Evolutionary conservation across 2,329 filamentous ascomycete genomes (phyloP).

Genomic region (Fonsecaea monophora): DNA sequence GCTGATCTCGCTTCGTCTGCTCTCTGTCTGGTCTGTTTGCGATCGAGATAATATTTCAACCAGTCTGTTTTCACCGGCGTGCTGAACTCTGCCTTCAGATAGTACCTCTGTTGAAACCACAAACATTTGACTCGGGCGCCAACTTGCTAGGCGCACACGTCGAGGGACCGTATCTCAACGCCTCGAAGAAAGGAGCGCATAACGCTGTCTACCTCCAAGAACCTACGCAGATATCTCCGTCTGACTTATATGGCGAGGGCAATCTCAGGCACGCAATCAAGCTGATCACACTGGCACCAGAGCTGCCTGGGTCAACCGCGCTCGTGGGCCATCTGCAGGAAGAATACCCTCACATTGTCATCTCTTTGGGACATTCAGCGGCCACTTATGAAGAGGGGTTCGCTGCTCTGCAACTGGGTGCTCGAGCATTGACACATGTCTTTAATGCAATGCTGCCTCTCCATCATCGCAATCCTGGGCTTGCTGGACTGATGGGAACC

Average conservation of each 20-base stretch:
- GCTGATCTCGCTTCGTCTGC: neutral
- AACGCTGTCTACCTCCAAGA: slow-evolving; percentile 52
- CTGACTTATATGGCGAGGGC: slow-evolving; percentile 55
- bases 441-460: slow-evolving; percentile 63
- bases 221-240: slow-evolving; percentile 45
- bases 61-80: neutral
- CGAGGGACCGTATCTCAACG: slow-evolving; percentile 63
- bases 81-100: slow-evolving; percentile 22
- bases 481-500: slow-evolving; percentile 53
- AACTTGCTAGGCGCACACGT: slow-evolving; percentile 62
- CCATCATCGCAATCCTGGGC: slow-evolving; percentile 58
- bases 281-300: slow-evolving; percentile 61
- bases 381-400: slow-evolving; percentile 57
- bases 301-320: slow-evolving; percentile 51
- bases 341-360: slow-evolving; percentile 49
- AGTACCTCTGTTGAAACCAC: slow-evolving; percentile 28
- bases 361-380: slow-evolving; percentile 60
- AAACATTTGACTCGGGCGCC: slow-evolving; percentile 52
- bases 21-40: neutral
- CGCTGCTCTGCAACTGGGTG: slow-evolving; percentile 55
- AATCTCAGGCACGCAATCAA: slow-evolving; percentile 53
- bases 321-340: slow-evolving; percentile 53
- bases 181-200: slow-evolving; percentile 62
- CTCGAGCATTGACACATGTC: slow-evolving; percentile 60
- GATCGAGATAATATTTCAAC: neutral